These are phyloP conservation scores for Capsicum rhomboideum DNA, from an alignment of 257 asterid genomes.

Conservation along the genomic window DNA sequence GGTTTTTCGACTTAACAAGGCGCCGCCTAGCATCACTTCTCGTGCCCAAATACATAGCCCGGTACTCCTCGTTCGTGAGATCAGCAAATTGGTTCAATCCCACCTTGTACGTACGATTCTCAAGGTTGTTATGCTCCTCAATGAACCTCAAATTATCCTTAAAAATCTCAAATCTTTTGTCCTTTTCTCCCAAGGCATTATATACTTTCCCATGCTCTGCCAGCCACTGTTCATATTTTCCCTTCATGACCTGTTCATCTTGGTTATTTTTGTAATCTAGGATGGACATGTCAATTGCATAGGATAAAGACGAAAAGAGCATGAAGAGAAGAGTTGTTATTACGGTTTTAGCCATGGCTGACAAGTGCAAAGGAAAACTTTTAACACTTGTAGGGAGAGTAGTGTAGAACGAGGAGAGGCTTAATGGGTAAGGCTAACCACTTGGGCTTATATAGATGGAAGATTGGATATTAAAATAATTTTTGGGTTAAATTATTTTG, in stretches of 20 bases:
- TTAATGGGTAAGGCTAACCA: not conserved
- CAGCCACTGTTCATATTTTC: slow-evolving; percentile 47
- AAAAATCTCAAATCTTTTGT: slow-evolving; percentile 46
- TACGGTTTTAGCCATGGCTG: slow-evolving; percentile 40
- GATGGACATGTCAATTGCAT: slow-evolving; percentile 21
- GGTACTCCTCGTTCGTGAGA: slow-evolving; percentile 57
- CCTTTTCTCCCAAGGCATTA: slow-evolving; percentile 58
- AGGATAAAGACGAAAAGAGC: slow-evolving; percentile 22
- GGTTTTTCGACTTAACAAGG: slow-evolving; percentile 38
- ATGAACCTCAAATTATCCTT: slow-evolving; percentile 64
- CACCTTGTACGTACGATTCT: slow-evolving; percentile 47
- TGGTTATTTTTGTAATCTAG: slow-evolving; percentile 8
- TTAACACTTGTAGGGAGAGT: not conserved
- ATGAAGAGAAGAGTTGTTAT: slow-evolving; percentile 22
- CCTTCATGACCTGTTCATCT: slow-evolving; percentile 18
- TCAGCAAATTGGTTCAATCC: slow-evolving; percentile 78
- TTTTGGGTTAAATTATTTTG: not conserved
- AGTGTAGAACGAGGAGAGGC: not conserved
- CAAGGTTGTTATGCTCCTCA: slow-evolving; percentile 43
- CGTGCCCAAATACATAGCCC: slow-evolving; percentile 49
- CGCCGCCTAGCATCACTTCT: slow-evolving; percentile 49
- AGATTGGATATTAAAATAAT: not conserved
- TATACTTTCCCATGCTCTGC: slow-evolving; percentile 52
- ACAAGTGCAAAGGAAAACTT: not conserved
- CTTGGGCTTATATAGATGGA: slow-evolving; percentile 6